Evolutionary conservation across 2,329 filamentous ascomycete species (phyloP), one percentile per base, ranked within the genome.

Genomic region (Proliferodiscus dingleyae): DNA sequence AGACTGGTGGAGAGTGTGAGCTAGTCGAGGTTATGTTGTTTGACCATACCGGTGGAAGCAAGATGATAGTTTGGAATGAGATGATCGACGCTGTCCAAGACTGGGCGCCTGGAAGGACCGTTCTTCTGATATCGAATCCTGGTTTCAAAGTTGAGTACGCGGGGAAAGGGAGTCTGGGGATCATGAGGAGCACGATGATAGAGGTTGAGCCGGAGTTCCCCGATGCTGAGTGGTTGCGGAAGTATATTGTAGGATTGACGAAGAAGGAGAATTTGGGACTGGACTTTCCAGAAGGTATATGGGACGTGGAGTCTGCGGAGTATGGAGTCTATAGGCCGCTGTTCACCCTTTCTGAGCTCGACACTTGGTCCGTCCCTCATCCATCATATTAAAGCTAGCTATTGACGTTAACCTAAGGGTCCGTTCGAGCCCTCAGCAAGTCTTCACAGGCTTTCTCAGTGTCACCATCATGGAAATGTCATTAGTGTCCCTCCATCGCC

Each of bases 51-150:
- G 70, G 69, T 1, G 70, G 72, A 48, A 71, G 71, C 4, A 64
- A 67, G 2, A 62, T 82, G n/a, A 77, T 71, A 13, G 63, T 81
- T 4, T 82, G 77, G 71, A 71, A 70, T 28, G 67, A 71, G n/a
- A 64, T 73, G 37, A 68, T 72, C 41, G 56, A 62, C 24, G 74
- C 71, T 0, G 67, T 69, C 2, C 61, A 65, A 5, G 43, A 58
- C 2, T 78, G 76, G 70, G 49, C 59, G 4, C 68, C 75, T 3
- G 72, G 69, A 28, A 57, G 68, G 18, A 78, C 75, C 1, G 59
- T 77, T 4, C 60, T 80, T 0, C 65, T 80, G 29, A 67, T 80
- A 61, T 54, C 65, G 57, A 52, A 62, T 47, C 56, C 69, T 43
- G 51, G 55, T 0, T 59, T 51, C 37, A 55, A 47, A 11, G 33